phyloP scores from a whole-genome alignment of 192 early-diverging fungal genomes.

The Coemansia sp. region DNA sequence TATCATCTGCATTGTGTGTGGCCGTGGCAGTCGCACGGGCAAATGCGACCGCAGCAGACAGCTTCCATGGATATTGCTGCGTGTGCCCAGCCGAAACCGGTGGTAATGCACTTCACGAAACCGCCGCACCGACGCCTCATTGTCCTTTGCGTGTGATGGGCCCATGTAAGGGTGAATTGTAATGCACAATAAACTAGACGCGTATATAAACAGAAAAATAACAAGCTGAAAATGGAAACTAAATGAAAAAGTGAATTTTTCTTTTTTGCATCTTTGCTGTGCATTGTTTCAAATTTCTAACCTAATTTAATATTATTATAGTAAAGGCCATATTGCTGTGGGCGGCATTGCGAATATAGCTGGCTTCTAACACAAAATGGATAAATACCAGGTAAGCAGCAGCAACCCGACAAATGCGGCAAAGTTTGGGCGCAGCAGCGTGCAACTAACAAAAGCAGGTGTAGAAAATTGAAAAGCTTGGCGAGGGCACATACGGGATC shows the following conservation, averaged over 20 bases:
- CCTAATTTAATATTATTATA: background rate
- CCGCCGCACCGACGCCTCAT: conserved; percentile 24
- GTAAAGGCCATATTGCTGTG: too few species aligned
- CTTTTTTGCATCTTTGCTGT: background rate
- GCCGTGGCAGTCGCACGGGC: conserved; percentile 49
- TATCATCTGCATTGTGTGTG: conserved; percentile 48
- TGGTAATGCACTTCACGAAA: conserved; percentile 53
- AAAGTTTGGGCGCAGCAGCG: too few species aligned
- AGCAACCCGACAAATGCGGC: too few species aligned
- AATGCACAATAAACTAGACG: too few species aligned
- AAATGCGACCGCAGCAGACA: conserved; percentile 43
- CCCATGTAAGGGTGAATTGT: background rate
- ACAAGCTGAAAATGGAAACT: background rate
- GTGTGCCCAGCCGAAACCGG: conserved; percentile 43
- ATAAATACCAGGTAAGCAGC: conserved; percentile 60
- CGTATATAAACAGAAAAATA: background rate
- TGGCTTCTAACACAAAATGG: conserved; percentile 34
- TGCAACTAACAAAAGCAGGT: too few species aligned
- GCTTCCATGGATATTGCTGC: conserved; percentile 49
- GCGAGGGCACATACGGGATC: conserved; percentile 97
- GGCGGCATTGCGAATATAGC: background rate
- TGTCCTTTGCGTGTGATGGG: background rate
- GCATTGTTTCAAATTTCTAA: background rate
- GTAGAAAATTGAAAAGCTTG: conserved; percentile 97
- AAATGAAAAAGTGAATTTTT: background rate